A percentile compares a stretch with the other conserved stretches of the same genome.
These are phyloP conservation scores for Diutina mesorugosa DNA, from an alignment of 1,139 yeast genomes.

Conservation along the genomic window DNA sequence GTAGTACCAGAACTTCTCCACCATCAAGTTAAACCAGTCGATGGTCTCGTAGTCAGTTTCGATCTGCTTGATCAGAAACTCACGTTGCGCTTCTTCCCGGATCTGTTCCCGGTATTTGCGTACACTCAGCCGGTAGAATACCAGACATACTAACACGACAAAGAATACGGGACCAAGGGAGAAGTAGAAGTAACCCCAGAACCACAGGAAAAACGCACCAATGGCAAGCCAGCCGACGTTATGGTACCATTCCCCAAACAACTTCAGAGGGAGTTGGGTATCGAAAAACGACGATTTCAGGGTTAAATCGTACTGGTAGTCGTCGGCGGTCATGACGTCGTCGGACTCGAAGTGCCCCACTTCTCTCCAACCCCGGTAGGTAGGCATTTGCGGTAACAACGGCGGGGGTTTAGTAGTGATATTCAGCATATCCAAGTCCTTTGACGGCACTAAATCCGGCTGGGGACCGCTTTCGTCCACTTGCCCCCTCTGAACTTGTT, in stretches of 20 bases:
- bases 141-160: slow-evolving; percentile 43
- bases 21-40: slow-evolving; percentile 86
- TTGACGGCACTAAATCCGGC: slow-evolving; percentile 4
- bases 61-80: slow-evolving; percentile 63
- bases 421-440: slow-evolving; percentile 19
- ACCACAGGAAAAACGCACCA: slow-evolving; percentile 64
- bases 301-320: slow-evolving; percentile 55
- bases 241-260: slow-evolving; percentile 95
- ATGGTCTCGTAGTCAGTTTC: slow-evolving; percentile 85
- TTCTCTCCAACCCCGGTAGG: slow-evolving; percentile 88
- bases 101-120: slow-evolving; percentile 63
- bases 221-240: slow-evolving; percentile 55
- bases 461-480: neutral
- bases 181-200: slow-evolving; percentile 65
- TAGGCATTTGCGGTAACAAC: slow-evolving; percentile 46
- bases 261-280: slow-evolving; percentile 52
- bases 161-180: slow-evolving; percentile 73
- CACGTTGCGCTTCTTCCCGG: slow-evolving; percentile 77
- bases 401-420: slow-evolving; percentile 30
- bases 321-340: slow-evolving; percentile 52
- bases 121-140: slow-evolving; percentile 73
- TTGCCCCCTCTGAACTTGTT: neutral
- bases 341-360: slow-evolving; percentile 76
- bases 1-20: slow-evolving; percentile 84
- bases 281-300: slow-evolving; percentile 61